These are phyloP conservation scores for Pseudonectria foliicola DNA, from an alignment of 2,329 filamentous ascomycete species.

Conservation along the genomic window DNA sequence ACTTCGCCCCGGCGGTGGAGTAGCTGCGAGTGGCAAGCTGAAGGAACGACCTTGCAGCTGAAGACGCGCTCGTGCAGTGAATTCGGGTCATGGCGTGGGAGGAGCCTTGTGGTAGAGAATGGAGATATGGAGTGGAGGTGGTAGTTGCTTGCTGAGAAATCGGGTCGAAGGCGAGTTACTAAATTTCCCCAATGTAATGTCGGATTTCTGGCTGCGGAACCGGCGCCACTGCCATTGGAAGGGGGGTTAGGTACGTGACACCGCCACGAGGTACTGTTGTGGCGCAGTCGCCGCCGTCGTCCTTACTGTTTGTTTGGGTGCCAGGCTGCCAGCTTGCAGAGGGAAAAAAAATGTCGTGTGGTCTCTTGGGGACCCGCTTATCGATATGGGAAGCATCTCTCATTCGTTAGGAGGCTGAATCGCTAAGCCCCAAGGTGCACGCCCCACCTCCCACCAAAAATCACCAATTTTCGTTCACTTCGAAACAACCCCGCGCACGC, in stretches of 20 bases:
- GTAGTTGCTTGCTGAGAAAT: conserved; percentile 23
- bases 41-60: conserved; percentile 34
- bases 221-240: too few relatives aligned
- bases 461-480: conserved; percentile 32
- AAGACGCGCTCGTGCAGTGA: conserved; percentile 33
- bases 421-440: conserved; percentile 32
- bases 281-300: too few relatives aligned
- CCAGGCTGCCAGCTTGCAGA: too few relatives aligned
- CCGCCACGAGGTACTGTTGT: too few relatives aligned
- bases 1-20: conserved; percentile 17
- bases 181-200: conserved; percentile 13
- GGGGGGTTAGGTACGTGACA: conserved; percentile 1
- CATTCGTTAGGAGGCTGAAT: conserved; percentile 13
- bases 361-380: conserved; percentile 2
- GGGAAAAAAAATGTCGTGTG: background rate
- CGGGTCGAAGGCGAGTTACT: conserved; percentile 11
- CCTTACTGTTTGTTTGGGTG: too few relatives aligned
- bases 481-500: conserved; percentile 32
- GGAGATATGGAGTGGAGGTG: conserved; percentile 11
- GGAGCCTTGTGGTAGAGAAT: background rate
- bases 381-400: conserved; percentile 10
- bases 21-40: conserved; percentile 33
- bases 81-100: conserved; percentile 25
- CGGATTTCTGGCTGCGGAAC: conserved; percentile 12
- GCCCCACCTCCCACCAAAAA: conserved; percentile 38